Evolutionary conservation across 2,329 filamentous ascomycete species (phyloP).

Genomic region (Neocatenulostroma microsporum): DNA sequence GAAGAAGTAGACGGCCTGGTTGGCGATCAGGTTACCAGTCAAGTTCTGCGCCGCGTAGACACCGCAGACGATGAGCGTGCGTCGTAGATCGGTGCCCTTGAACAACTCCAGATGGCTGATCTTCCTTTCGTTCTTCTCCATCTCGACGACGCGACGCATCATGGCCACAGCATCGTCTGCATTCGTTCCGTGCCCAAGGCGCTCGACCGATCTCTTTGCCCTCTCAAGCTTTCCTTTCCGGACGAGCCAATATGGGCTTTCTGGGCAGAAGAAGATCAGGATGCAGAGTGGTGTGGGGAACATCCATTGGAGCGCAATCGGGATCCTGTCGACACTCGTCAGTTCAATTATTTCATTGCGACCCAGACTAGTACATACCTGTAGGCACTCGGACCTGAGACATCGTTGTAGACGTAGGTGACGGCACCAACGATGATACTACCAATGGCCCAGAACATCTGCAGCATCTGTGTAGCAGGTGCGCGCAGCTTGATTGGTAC

Average conservation of each 20-base stretch:
- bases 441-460: constrained; percentile 60
- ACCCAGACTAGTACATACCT: constrained; percentile 42
- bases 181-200: constrained; percentile 42
- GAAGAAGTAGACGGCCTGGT: constrained; percentile 57
- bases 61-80: constrained; percentile 49
- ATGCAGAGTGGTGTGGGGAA: constrained; percentile 50
- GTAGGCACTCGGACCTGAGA: constrained; percentile 31
- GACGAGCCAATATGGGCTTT: constrained; percentile 50
- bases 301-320: constrained; percentile 52
- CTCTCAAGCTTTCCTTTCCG: constrained; percentile 41
- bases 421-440: constrained; percentile 53
- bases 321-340: constrained; percentile 35
- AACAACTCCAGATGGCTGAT: constrained; percentile 47
- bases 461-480: constrained; percentile 54
- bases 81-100: constrained; percentile 48
- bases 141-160: constrained; percentile 52
- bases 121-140: constrained; percentile 44
- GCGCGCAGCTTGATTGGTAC: constrained; percentile 52
- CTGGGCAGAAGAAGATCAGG: constrained; percentile 44
- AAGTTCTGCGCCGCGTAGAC: constrained; percentile 55
- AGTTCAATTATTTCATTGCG: constrained; percentile 31
- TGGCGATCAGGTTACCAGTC: constrained; percentile 56
- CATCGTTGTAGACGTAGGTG: constrained; percentile 47
- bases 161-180: constrained; percentile 46
- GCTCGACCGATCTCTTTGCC: constrained; percentile 41